Evolutionary conservation across 164 flowering plant genomes (phyloP).

Genomic region (Protea cynaroides): DNA sequence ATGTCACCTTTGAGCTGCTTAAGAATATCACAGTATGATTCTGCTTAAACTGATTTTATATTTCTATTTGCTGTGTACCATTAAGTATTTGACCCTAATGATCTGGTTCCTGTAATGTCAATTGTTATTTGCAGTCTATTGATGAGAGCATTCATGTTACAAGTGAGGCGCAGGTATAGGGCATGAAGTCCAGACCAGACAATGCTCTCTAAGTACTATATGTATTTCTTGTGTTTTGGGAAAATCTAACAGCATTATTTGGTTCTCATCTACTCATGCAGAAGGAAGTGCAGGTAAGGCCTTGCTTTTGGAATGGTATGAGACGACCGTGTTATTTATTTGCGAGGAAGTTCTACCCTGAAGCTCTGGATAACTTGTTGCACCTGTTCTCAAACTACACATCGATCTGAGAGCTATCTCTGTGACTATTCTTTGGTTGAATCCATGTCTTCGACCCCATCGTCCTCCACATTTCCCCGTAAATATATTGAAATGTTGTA

Average conservation of each 20-base stretch:
- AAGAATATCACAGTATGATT: constrained; percentile 69
- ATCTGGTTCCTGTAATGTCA: constrained; percentile 1
- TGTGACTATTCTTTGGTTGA: constrained; percentile 35
- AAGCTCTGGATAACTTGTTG: constrained; percentile 49
- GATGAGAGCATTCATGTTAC: constrained; percentile 73
- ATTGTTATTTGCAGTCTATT: constrained; percentile 56
- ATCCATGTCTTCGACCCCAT: constrained; percentile 7
- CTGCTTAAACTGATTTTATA: neutral
- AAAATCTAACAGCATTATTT: neutral
- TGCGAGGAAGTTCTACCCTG: constrained; percentile 73
- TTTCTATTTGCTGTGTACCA: neutral
- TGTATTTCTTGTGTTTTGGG: neutral
- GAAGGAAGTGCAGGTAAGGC: constrained; percentile 33
- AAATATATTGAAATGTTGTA: constrained; percentile 22
- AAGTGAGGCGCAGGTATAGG: constrained; percentile 60
- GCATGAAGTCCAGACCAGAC: no score
- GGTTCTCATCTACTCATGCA: constrained; percentile 18
- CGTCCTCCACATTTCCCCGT: constrained; percentile 14
- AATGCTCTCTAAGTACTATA: no score
- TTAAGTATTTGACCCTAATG: neutral
- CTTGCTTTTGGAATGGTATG: constrained; percentile 78
- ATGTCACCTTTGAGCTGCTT: constrained; percentile 62
- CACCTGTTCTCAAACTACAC: constrained; percentile 58
- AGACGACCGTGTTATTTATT: constrained; percentile 71
- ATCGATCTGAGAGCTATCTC: constrained; percentile 22